Evolutionary conservation across 176 grass and related monocot genomes (phyloP), one percentile per base, ranked within the genome.

Genomic region (Bonia amplexicaulis): DNA sequence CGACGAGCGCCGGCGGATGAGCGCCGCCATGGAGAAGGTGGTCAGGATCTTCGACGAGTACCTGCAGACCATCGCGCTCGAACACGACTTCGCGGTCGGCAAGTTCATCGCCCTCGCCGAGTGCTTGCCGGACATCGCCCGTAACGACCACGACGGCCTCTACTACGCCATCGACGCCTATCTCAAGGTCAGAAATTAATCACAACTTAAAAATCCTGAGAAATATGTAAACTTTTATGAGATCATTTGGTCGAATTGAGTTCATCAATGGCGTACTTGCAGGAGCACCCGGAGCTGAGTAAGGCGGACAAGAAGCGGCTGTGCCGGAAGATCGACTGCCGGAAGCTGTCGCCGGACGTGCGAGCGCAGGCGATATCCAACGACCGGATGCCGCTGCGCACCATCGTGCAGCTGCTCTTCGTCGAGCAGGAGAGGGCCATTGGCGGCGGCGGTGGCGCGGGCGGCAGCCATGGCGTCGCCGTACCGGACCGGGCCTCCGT

Each of bases 371-470:
- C 91, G 41, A 89, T 98, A 54, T 73, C 80, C 76, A 98, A 98
- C 42, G 96, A 98, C 25, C 84, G 74, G 67, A 90, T 98, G 89
- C 96, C 96, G 3, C 75, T 98, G 73, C 96, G 93, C 35, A 93
- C 89, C 25, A 95, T 98, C n/a, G 96, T 98, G 75, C 91, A 95
- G 71, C 88, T 98, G 19, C 93, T 98, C 7, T 98, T 95, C 61
- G 13, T 98, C 69, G 96, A 98, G 85, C 93, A 98, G 61, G 91
- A 98, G 81, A 94, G 85, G 29, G 66, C 69, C 7, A 61, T 54
- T 15, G 54, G 15, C 22, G 53, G 42, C 22, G 54, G 15, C 20
- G 22, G 9, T 3, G 55, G 87, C 20, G 77, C 85, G 0, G 47
- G 90, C 7, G 51, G 82, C 47, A 92, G 85, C 85, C 75, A 77